Conservation (phyloP, 306 rosid genomes). For the Vigna unguiculata region DNA sequence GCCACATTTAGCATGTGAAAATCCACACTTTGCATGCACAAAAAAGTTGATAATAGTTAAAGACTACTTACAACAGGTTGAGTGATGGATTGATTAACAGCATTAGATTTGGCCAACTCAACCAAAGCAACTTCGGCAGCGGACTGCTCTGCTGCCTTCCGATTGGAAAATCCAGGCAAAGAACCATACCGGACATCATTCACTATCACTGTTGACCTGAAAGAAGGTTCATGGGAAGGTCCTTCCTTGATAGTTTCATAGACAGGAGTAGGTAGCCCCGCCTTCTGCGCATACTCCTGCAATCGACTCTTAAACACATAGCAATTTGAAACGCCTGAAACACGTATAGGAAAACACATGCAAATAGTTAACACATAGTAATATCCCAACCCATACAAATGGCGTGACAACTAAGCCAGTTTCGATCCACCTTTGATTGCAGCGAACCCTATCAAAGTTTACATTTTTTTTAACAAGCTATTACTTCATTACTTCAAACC, state of each 20-base stretch:
- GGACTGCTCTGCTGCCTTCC: slow-evolving; percentile 93
- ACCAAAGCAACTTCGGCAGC: slow-evolving; percentile 93
- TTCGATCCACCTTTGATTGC: neutral
- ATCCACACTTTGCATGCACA: neutral
- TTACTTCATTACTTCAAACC: slow-evolving; percentile 4
- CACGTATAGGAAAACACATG: neutral
- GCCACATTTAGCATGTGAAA: neutral
- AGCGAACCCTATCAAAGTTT: slow-evolving; percentile 2
- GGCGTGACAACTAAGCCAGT: neutral
- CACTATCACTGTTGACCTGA: slow-evolving; percentile 75
- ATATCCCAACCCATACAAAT: slow-evolving; percentile 8
- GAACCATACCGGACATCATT: slow-evolving; percentile 71
- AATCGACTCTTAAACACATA: slow-evolving; percentile 89
- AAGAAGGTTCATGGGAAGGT: slow-evolving; percentile 89
- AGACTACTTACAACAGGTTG: slow-evolving; percentile 82
- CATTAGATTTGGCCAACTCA: slow-evolving; percentile 74
- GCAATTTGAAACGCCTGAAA: slow-evolving; percentile 86
- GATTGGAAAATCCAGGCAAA: slow-evolving; percentile 79
- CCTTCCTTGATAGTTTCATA: slow-evolving; percentile 95
- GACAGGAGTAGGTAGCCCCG: slow-evolving; percentile 81
- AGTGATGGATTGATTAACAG: slow-evolving; percentile 59
- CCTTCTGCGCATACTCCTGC: slow-evolving; percentile 94
- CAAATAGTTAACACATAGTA: neutral
- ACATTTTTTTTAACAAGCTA: neutral
- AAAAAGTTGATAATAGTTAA: slow-evolving; percentile 26